Evolutionary conservation across 768 basidiomycete genomes (phyloP).

Genomic region (Phanerochaete carnosa): DNA sequence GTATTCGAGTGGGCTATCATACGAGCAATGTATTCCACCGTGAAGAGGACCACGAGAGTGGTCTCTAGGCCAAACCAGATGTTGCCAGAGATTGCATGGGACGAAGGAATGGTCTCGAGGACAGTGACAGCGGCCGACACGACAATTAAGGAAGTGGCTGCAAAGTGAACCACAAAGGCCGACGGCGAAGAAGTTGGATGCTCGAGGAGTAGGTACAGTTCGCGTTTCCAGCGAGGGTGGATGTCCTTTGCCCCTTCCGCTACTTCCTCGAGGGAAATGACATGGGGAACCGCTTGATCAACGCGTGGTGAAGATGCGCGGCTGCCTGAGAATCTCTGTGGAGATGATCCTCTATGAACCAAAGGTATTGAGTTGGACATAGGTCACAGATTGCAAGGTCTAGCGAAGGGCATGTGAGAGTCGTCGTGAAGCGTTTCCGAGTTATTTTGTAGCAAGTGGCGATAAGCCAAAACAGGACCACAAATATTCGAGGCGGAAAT

Average conservation of each 20-base stretch:
- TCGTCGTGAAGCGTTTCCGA: neutral
- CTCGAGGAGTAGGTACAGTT: slow-evolving; percentile 71
- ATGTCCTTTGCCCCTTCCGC: slow-evolving; percentile 16
- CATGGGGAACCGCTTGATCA: slow-evolving; percentile 7
- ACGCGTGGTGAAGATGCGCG: neutral
- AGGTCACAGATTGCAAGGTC: neutral
- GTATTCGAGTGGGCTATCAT: slow-evolving; percentile 73
- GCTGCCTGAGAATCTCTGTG: neutral
- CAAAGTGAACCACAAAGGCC: slow-evolving; percentile 74
- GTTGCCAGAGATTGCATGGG: slow-evolving; percentile 64
- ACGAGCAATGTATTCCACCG: slow-evolving; percentile 76
- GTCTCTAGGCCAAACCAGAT: slow-evolving; percentile 90
- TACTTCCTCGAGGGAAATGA: slow-evolving; percentile 13
- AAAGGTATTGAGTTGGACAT: slow-evolving; percentile 7
- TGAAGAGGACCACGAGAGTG: slow-evolving; percentile 78
- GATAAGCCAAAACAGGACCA: neutral
- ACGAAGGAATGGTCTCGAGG: slow-evolving; percentile 75
- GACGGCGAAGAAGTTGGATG: slow-evolving; percentile 71
- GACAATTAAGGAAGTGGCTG: slow-evolving; percentile 69
- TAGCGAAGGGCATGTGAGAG: neutral
- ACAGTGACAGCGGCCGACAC: slow-evolving; percentile 74
- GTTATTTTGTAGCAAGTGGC: neutral
- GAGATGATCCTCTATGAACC: neutral
- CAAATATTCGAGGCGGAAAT: too few species aligned
- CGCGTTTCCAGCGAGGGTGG: slow-evolving; percentile 55